Base-by-base conservation (phyloP, 2,329 filamentous ascomycete genomes). In the Trichoderma koningiopsis region DNA sequence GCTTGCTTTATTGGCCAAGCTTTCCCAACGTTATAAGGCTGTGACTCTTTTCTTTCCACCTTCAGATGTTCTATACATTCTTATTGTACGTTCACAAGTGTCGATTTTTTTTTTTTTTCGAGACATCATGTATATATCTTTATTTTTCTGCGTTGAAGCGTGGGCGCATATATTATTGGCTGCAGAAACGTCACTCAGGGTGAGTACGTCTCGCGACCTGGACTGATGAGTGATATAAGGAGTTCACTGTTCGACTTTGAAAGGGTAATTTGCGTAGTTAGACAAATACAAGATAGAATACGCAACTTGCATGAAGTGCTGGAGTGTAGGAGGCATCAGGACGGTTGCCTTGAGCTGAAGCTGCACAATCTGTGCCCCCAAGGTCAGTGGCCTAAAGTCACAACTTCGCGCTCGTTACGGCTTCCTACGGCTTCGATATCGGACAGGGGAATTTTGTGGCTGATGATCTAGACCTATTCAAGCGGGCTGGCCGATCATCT, bases 1-100 rank as follows among this genome's bases (percentile, higher is more conserved):
- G 31, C 55, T 24, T 53, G 61, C 2, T 22, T 35, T 19, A 53
- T 66, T 31, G 47, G 55, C 5, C 61, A 69, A n/a, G 43, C 68
- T 7, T 69, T 40, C 33, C 61, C 55, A 27, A 55, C 57, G 2
- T 31, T 69, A 35, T 65, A 22, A 69, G 13, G 6, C 3, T 8
- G 19, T 22, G 19, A 3, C 13, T 16, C 14, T 8, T n/a, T 52
- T 52, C n/a, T 24, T 2, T 13, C 5, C 14, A 31, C 3, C 43
- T 37, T n/a, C 16, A 19, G 3, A 7, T 62, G n/a, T 37, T 53
- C 13, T 37, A n/a, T 47, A 33, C 14, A 3, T 11, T 29, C 10
- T 24, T 33, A 11, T 16, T 37, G 27, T 5, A 16, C 0, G 13
- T 33, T 43, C 19, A 19, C 53, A 4, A 27, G 1, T 24, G 8